Evolutionary conservation across 1,284 basidiomycete species (phyloP).

Genomic region (Malassezia dermatis): DNA sequence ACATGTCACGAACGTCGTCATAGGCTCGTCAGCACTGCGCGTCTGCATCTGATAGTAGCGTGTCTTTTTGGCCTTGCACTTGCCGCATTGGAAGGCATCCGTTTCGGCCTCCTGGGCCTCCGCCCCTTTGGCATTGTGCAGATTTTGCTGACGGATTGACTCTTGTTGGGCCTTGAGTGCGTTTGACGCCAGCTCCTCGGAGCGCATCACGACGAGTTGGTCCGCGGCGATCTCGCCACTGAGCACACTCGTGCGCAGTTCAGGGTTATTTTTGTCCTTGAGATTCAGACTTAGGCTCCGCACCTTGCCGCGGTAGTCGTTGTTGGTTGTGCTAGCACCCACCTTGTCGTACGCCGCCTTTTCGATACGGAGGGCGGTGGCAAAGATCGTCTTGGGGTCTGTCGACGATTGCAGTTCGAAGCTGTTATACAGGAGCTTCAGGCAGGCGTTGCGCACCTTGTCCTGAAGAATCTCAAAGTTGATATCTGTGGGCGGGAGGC

Average conservation of each 20-base stretch:
- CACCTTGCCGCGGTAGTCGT: constrained; percentile 66
- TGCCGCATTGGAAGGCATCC: constrained; percentile 89
- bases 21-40: constrained; percentile 44
- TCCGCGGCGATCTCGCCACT: constrained; percentile 64
- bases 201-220: constrained; percentile 69
- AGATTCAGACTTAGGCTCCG: constrained; percentile 82
- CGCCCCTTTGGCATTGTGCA: constrained; percentile 83
- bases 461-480: constrained; percentile 48
- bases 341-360: constrained; percentile 40
- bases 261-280: constrained; percentile 89
- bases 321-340: constrained; percentile 28
- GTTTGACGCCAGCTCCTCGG: constrained; percentile 87
- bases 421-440: constrained; percentile 81
- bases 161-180: constrained; percentile 73
- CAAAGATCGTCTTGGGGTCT: constrained; percentile 48
- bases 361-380: constrained; percentile 51
- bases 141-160: constrained; percentile 56
- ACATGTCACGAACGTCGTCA: constrained; percentile 34
- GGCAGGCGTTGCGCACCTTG: constrained; percentile 72
- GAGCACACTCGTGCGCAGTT: constrained; percentile 70
- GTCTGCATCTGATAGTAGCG: constrained; percentile 47
- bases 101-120: constrained; percentile 77
- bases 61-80: constrained; percentile 56
- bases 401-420: constrained; percentile 51
- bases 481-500: constrained; percentile 23